Percentiles rank a stretch among this genome's conserved stretches.
Conservation (phyloP, 2,329 filamentous ascomycete species). For the Aphanocladium album region DNA sequence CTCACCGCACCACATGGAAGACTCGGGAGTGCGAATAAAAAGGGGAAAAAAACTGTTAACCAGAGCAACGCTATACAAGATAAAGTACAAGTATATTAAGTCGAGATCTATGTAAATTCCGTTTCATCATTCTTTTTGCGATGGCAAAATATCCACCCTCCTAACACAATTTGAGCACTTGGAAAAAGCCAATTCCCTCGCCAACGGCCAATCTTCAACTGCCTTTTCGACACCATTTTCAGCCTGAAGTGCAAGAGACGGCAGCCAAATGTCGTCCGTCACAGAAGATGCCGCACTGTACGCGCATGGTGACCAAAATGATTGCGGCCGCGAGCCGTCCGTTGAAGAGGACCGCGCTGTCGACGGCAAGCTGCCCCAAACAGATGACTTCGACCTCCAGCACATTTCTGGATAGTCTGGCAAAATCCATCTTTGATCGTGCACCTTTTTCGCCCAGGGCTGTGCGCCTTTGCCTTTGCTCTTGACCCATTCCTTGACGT, state of each 20-base stretch:
- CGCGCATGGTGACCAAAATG: background rate
- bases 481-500: conserved; percentile 7
- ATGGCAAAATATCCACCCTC: background rate
- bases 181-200: background rate
- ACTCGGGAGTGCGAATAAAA: too few species aligned
- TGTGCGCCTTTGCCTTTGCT: background rate
- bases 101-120: background rate
- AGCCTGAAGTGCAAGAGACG: background rate
- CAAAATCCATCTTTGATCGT: conserved; percentile 4
- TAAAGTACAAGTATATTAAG: background rate
- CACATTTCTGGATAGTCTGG: conserved; percentile 12
- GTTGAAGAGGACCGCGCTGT: conserved; percentile 3
- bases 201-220: background rate
- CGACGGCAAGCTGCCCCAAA: background rate
- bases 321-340: background rate
- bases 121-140: background rate
- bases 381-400: conserved; percentile 13
- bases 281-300: background rate
- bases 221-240: background rate
- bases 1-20: too few species aligned
- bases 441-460: conserved; percentile 3
- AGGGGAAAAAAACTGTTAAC: background rate
- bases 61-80: background rate
- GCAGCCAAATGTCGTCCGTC: conserved; percentile 2
- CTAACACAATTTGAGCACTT: background rate